Base-by-base conservation (phyloP, 108 stramenopile species). In the Nitzschia sp. region DNA sequence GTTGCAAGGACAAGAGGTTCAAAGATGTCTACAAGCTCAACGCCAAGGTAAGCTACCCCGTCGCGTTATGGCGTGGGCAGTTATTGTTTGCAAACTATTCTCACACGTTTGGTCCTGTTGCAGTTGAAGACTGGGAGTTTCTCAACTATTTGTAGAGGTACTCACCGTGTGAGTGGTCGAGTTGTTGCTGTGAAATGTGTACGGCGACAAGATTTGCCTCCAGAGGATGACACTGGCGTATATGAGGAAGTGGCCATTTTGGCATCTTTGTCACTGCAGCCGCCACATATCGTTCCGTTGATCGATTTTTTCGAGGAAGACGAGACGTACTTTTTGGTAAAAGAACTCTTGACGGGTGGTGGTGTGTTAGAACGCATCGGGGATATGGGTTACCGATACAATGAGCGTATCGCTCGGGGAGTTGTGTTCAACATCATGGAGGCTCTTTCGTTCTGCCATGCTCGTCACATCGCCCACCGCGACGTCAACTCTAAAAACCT, bases 401-500 rank as follows among this genome's bases (percentile, higher is more conserved):
- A 70, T 15, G 92, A 92, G 67, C 77, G 72, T 0, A 90, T 90
- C 43, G 92, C 92, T 39, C 67, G 89, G 51, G 86, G 87, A 51
- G 63, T 96, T 0, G 82, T 89, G 29, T 56, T 73, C 53, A 89
- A 87, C 7, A 77, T 95, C 72, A 54, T 91, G 19, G 62, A 83
- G 53, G 73, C 83, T 8, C 51, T 92, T 39, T 55, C 75, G 8
- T 88, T 88, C 70, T 83, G 86, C 48, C 91, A 95, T 69, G 69
- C 62, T 15, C 66, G 73, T 12, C 60, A 82, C 5, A 78, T 91
- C 71, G 89, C 83, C 10, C 85, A 92, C 69, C 83, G 92, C 46
- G 92, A 93, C 70, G 78, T 93, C 57, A 96, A 96, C 63, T 89
- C 92, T 12, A 86, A 92, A 65, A 95, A 95, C 67, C 53, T 95